Percentiles rank a stretch among this genome's conserved stretches.
Conservation (phyloP, 2,329 filamentous ascomycete genomes). For the Coleophoma cylindrospora region DNA sequence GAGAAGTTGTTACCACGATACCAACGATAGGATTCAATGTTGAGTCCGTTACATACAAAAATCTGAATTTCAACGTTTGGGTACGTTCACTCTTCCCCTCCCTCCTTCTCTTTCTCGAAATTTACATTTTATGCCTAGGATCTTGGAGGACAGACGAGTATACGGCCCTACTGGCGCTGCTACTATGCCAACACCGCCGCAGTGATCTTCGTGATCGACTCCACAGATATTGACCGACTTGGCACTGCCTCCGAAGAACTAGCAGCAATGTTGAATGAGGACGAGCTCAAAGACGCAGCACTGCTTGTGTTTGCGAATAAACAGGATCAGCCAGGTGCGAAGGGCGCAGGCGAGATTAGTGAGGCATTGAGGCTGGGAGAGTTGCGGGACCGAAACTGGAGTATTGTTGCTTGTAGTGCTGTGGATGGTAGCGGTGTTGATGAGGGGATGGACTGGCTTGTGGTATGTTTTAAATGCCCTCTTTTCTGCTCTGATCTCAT, state of each 20-base stretch:
- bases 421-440: slow-evolving; percentile 92
- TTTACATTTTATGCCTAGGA: slow-evolving; percentile 48
- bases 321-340: slow-evolving; percentile 95
- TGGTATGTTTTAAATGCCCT: slow-evolving; percentile 31
- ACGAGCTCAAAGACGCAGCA: slow-evolving; percentile 88
- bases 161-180: slow-evolving; percentile 97
- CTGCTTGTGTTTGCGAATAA: slow-evolving; percentile 98
- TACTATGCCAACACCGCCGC: slow-evolving; percentile 99
- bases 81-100: slow-evolving; percentile 41
- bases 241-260: slow-evolving; percentile 91
- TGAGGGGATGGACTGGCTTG: slow-evolving; percentile 99
- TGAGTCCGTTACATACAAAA: slow-evolving; percentile 97
- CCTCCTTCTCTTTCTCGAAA: not conserved
- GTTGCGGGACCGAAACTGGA: slow-evolving; percentile 96
- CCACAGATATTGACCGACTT: slow-evolving; percentile 92
- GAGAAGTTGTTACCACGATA: slow-evolving; percentile 98
- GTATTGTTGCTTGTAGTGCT: slow-evolving; percentile 94
- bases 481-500: not conserved
- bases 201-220: slow-evolving; percentile 98
- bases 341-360: slow-evolving; percentile 93
- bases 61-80: slow-evolving; percentile 99
- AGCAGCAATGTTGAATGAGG: slow-evolving; percentile 92
- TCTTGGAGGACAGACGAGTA: slow-evolving; percentile 95
- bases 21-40: slow-evolving; percentile 99
- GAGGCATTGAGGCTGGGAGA: slow-evolving; percentile 88